A percentile compares a stretch with the other conserved stretches of the same genome.
Evolutionary conservation across 208 protist genomes (phyloP).

Genomic region (Wallacemonas sp.): DNA sequence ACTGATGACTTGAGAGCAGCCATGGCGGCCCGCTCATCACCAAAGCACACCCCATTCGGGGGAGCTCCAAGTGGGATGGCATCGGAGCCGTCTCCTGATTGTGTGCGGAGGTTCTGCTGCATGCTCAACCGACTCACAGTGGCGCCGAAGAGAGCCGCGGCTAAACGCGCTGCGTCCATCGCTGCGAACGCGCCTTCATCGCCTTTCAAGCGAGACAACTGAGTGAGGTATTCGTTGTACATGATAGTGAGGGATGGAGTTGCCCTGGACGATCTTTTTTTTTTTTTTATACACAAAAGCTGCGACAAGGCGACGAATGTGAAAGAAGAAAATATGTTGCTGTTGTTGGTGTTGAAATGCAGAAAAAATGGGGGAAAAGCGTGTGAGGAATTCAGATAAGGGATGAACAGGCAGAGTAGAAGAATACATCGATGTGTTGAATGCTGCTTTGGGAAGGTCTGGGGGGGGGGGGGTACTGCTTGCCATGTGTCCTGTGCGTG

Average conservation of each 20-base stretch:
- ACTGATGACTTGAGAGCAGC: not conserved
- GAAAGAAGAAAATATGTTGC: too few relatives aligned
- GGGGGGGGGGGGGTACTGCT: too few relatives aligned
- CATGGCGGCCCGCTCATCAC: conserved; percentile 9
- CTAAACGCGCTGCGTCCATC: conserved; percentile 61
- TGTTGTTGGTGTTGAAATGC: too few relatives aligned
- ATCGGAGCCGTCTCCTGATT: not conserved
- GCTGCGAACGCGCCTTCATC: conserved; percentile 80
- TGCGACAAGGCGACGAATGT: too few relatives aligned
- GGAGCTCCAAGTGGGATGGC: not conserved
- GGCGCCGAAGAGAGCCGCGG: conserved; percentile 59
- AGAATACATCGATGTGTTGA: too few relatives aligned
- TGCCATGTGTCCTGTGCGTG: too few relatives aligned
- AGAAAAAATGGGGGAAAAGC: too few relatives aligned
- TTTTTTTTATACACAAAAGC: too few relatives aligned
- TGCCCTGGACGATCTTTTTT: not conserved
- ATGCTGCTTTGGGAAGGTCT: too few relatives aligned
- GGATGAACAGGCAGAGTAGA: too few relatives aligned
- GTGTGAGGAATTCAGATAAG: too few relatives aligned
- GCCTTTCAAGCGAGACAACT: conserved; percentile 58
- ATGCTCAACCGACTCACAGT: conserved; percentile 48
- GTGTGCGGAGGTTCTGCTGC: conserved; percentile 4
- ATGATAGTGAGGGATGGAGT: not conserved
- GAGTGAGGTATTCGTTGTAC: conserved; percentile 24
- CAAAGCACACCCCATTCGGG: not conserved